Percentiles rank a stretch among this genome's conserved stretches.
These are phyloP conservation scores for Xerocomus spinulosus DNA, from an alignment of 768 basidiomycete genomes.

Conservation along the genomic window DNA sequence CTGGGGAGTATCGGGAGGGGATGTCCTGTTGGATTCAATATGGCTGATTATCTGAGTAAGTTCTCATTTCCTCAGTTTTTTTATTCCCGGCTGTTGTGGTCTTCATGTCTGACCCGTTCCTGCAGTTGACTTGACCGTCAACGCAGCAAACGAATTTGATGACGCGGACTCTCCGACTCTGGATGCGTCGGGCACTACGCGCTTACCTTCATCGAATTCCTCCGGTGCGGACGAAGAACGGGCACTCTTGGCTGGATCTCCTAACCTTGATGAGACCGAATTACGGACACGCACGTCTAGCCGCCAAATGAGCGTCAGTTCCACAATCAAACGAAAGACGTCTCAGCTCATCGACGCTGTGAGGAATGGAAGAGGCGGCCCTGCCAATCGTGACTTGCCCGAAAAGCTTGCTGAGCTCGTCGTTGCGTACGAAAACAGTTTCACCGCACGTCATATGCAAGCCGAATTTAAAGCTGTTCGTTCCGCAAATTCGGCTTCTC, in stretches of 20 bases:
- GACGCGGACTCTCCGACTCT: slow-evolving; percentile 34
- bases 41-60: slow-evolving; percentile 93
- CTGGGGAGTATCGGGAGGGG: slow-evolving; percentile 72
- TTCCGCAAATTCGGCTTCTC: slow-evolving; percentile 7
- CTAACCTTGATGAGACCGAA: slow-evolving; percentile 47
- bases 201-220: slow-evolving; percentile 38
- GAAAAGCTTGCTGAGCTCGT: slow-evolving; percentile 71
- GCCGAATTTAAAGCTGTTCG: slow-evolving; percentile 53
- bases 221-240: slow-evolving; percentile 65
- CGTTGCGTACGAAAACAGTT: slow-evolving; percentile 62
- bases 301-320: slow-evolving; percentile 41
- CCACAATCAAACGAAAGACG: slow-evolving; percentile 65
- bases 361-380: slow-evolving; percentile 28
- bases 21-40: slow-evolving; percentile 93
- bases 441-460: slow-evolving; percentile 56
- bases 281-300: slow-evolving; percentile 37
- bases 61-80: slow-evolving; percentile 15
- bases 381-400: slow-evolving; percentile 37
- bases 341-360: slow-evolving; percentile 67
- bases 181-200: slow-evolving; percentile 21
- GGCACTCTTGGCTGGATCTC: slow-evolving; percentile 42
- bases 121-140: slow-evolving; percentile 70
- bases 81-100: neutral
- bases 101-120: slow-evolving; percentile 3
- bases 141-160: slow-evolving; percentile 41